Evolutionary conservation across 495 filamentous ascomycete species (phyloP).

Genomic region (Hypoxylon trugodes): DNA sequence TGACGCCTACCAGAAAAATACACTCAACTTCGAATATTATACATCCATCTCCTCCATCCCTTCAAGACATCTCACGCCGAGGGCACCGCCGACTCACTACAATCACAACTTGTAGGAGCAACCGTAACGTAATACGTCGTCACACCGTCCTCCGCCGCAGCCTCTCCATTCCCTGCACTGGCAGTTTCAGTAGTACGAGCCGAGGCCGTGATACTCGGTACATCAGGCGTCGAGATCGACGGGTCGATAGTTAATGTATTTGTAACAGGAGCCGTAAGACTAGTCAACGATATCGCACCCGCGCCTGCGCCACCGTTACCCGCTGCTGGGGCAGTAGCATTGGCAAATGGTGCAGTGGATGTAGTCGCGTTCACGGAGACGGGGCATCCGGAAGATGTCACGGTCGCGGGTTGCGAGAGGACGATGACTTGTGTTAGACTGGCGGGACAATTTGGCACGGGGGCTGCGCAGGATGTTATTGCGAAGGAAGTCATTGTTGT

Average conservation of each 20-base stretch:
- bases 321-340: neutral
- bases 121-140: no score
- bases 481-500: slow-evolving; percentile 26
- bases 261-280: slow-evolving; percentile 12
- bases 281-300: slow-evolving; percentile 13
- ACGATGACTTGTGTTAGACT: slow-evolving; percentile 40
- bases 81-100: no score
- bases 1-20: no score
- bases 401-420: slow-evolving; percentile 11
- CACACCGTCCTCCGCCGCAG: no score
- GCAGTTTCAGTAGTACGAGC: neutral
- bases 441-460: slow-evolving; percentile 36
- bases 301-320: neutral
- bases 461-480: slow-evolving; percentile 36
- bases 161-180: no score
- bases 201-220: slow-evolving; percentile 17
- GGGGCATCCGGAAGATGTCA: slow-evolving; percentile 29
- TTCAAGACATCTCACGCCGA: no score
- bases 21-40: no score
- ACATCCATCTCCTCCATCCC: no score
- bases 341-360: slow-evolving; percentile 12
- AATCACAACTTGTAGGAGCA: no score
- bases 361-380: slow-evolving; percentile 2
- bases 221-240: slow-evolving; percentile 13
- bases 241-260: slow-evolving; percentile 23